These are phyloP conservation scores for Trichoderma citrinoviride DNA, from an alignment of 2,329 filamentous ascomycete genomes.

Conservation along the genomic window DNA sequence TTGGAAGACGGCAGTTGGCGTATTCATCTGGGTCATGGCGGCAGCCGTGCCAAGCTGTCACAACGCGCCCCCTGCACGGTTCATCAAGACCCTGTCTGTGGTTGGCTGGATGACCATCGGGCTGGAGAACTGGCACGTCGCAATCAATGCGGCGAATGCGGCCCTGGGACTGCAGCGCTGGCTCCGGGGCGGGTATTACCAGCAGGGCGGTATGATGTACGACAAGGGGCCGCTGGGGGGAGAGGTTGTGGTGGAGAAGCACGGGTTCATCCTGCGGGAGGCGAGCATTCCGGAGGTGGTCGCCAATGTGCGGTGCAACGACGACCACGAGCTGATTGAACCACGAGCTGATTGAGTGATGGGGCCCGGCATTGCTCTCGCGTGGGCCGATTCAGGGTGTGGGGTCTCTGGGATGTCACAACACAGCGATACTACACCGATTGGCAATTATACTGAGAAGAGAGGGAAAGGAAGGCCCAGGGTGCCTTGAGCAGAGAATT, in stretches of 20 bases:
- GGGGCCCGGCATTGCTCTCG: neutral
- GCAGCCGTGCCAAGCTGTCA: constrained; percentile 42
- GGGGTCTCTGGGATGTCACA: neutral
- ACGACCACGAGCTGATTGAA: constrained; percentile 19
- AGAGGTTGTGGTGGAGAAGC: constrained; percentile 28
- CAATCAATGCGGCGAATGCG: constrained; percentile 37
- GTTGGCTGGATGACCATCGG: constrained; percentile 45
- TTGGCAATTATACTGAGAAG: neutral
- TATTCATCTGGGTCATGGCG: constrained; percentile 49
- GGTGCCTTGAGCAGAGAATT: neutral
- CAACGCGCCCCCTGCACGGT: constrained; percentile 41
- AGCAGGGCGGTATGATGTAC: constrained; percentile 20
- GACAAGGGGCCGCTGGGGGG: constrained; percentile 25
- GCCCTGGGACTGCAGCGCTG: constrained; percentile 43
- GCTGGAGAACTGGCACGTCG: constrained; percentile 50
- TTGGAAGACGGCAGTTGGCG: constrained; percentile 48
- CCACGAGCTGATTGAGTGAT: constrained; percentile 15
- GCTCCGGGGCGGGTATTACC: constrained; percentile 34
- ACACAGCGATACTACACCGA: neutral
- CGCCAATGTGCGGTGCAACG: constrained; percentile 23
- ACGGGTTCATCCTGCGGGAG: constrained; percentile 31
- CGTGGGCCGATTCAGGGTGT: neutral
- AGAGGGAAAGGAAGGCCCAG: neutral
- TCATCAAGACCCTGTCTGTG: constrained; percentile 47
- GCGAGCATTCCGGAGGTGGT: constrained; percentile 26